Base-by-base conservation (phyloP, 768 basidiomycete genomes). In the Serendipita sp. region DNA sequence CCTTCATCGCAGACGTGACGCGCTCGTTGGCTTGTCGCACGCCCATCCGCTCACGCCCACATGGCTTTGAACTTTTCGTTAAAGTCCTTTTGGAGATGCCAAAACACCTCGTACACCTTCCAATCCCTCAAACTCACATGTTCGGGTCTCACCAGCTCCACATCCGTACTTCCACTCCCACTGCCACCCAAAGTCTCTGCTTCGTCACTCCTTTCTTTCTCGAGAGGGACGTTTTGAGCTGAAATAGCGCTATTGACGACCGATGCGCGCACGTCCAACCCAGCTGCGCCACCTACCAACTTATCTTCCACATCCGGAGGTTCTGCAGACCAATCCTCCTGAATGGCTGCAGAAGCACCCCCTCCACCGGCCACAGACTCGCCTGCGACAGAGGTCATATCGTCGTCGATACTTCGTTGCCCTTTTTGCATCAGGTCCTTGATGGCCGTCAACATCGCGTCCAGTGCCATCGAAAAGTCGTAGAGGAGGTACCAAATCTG, bases 401-500 rank as follows among this genome's bases (percentile, higher is more conserved):
- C 63, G 31, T 44, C 29, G 31, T 23, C 46, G 16, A 52, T 63
- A 8, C 67, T 69, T 1, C 36, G 63, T 2, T 71, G 65, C 23
- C 63, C 71, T 64, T 68, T 75, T 36, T 69, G 63, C 60, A 80
- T 69, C 43, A 84, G 67, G 64, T 80, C 76, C 67, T 81, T 77
- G 45, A 88, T 71, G 18, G 75, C 76, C 0, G 78, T 73, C 53
- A 79, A 75, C 64, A 86, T 74, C 0, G 79, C 75, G 69, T 72
- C 72, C 66, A 87, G 67, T 4, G 78, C 76, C 67, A 85, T 69
- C 13, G 67, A 67, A 69, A 86, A 86, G 48, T 83, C 83, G 67
- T 86, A 73, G 33, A 87, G 74, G 3, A 79, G 66, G 70, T 79
- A 85, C 83, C 85, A 86, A n/a, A 85, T 66, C 29, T 86, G 83